Evolutionary conservation across 2,329 filamentous ascomycete genomes (phyloP), one percentile per base, ranked within the genome.

Genomic region (Phialemonium atrogriseum): DNA sequence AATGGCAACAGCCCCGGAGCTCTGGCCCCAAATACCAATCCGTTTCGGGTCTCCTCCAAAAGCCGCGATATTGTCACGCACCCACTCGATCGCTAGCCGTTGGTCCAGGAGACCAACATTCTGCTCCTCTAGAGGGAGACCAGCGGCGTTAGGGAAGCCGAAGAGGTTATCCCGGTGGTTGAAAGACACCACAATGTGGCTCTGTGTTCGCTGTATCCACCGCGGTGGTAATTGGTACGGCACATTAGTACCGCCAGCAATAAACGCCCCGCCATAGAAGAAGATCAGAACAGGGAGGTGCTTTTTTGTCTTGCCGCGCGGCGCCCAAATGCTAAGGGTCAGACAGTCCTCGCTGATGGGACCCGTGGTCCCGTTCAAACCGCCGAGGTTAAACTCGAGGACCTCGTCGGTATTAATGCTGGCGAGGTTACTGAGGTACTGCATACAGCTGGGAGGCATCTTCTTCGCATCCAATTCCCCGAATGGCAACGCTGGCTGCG

Each of bases 31-130:
- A 12, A 68, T 51, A 0, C 57, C 57, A 38, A 70, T 66, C n/a
- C 50, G 49, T 2, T 47, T 29, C 2, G 59, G 50, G 37, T 70
- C 63, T 11, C 71, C 70, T 12, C 68, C 68, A 39, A 75, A 75
- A 1, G 50, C 48, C 7, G 44, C 57, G 15, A 73, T 65, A 43
- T 73, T 70, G 25, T 61, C 53, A 4, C 54, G 54, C 0, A 68
- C 48, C 70, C 70, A 74, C 46, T 72, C 62, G 0, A 73, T 44
- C 0, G 65, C 68, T 10, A 60, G 41, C 2, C 70, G 59, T 42
- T 76, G 70, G 42, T 78, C 71, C 5, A 62, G 55, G 5, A 75
- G 47, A 2, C 68, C 71, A 3, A 68, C 44, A 36, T 75, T 75
- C 27, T 58, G 50, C 8, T 43, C 30, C 15, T 32, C 29, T 0